phyloP scores from a whole-genome alignment of 345 rosid genomes.

The Eucalyptus caleyi region DNA sequence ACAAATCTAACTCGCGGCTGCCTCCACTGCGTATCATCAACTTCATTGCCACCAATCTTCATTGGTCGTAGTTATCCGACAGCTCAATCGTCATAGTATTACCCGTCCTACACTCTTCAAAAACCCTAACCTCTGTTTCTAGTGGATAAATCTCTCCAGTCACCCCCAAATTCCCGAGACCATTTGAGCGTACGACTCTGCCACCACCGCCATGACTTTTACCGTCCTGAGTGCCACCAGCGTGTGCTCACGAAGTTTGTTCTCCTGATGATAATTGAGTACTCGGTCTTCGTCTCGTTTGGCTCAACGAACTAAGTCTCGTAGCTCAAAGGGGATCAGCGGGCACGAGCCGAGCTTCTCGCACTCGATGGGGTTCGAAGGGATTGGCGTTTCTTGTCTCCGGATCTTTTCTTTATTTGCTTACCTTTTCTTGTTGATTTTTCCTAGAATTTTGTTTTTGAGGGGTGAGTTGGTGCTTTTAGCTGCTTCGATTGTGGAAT shows the following conservation, averaged over 20 bases:
- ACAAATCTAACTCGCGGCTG: neutral
- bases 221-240: constrained; percentile 83
- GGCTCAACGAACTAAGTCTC: constrained; percentile 38
- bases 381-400: constrained; percentile 60
- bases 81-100: constrained; percentile 55
- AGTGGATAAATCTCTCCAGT: constrained; percentile 56
- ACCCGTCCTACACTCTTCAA: constrained; percentile 76
- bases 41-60: constrained; percentile 39
- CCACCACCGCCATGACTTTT: constrained; percentile 58
- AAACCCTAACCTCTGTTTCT: constrained; percentile 63
- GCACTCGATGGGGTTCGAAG: constrained; percentile 68
- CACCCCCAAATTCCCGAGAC: constrained; percentile 70
- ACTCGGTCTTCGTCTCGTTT: neutral
- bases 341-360: constrained; percentile 79
- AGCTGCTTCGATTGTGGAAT: neutral
- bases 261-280: constrained; percentile 56
- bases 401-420: constrained; percentile 19
- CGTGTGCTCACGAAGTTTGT: constrained; percentile 88
- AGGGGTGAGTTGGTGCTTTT: neutral
- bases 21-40: neutral
- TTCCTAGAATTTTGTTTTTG: neutral
- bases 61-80: constrained; percentile 40
- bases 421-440: neutral
- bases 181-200: constrained; percentile 75
- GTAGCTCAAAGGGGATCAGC: constrained; percentile 39